Percentiles rank a stretch among this genome's conserved stretches.
phyloP scores from a whole-genome alignment of 1,284 basidiomycete genomes.

The Cutaneotrichosporon cutaneum region DNA sequence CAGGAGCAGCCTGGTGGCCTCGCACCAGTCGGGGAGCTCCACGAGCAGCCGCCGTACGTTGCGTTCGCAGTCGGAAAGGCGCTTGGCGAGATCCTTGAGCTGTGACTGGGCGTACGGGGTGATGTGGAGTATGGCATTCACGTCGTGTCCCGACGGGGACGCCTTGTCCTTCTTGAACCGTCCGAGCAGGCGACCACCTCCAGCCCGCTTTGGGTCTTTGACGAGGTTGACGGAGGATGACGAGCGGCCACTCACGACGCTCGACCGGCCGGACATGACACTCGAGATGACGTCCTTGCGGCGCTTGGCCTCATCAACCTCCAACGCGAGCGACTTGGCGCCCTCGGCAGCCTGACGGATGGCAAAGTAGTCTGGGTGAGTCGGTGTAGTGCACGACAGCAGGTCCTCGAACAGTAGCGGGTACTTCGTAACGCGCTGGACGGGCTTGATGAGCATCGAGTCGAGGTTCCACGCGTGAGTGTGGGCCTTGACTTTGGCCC shows the following conservation, averaged over 20 bases:
- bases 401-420: constrained; percentile 79
- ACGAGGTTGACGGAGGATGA: constrained; percentile 19
- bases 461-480: constrained; percentile 92
- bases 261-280: constrained; percentile 52
- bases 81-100: constrained; percentile 35
- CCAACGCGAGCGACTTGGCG: constrained; percentile 74
- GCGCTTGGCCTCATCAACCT: constrained; percentile 82
- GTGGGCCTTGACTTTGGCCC: constrained; percentile 65
- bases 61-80: constrained; percentile 41
- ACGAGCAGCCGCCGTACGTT: constrained; percentile 44
- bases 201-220: constrained; percentile 18
- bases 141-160: not conserved
- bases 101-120: constrained; percentile 29
- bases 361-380: constrained; percentile 70
- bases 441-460: constrained; percentile 81
- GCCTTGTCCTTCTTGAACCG: constrained; percentile 49
- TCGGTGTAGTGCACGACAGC: constrained; percentile 70
- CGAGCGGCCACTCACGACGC: constrained; percentile 40
- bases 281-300: constrained; percentile 76
- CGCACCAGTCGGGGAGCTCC: constrained; percentile 45
- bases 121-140: constrained; percentile 22
- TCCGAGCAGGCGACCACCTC: constrained; percentile 29
- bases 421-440: constrained; percentile 90
- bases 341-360: constrained; percentile 65
- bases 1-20: constrained; percentile 39